Evolutionary conservation across 2,329 filamentous ascomycete species (phyloP).

Genomic region (Exophiala sideris): DNA sequence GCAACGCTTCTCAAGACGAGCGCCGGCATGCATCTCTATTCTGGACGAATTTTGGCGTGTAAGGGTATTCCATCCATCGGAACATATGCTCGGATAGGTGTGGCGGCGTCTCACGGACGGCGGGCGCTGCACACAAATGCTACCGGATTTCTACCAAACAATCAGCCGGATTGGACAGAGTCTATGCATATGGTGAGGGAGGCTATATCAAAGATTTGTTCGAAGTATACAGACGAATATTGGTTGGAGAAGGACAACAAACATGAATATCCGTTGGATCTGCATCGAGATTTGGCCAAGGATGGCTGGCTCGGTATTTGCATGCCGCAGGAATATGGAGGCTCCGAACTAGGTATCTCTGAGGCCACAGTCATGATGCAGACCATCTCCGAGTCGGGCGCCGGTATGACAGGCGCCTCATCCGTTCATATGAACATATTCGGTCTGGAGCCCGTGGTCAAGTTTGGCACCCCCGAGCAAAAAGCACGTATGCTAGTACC

Average conservation of each 20-base stretch:
- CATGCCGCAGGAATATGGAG: conserved; percentile 42
- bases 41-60: too few relatives aligned
- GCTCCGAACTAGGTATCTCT: conserved; percentile 41
- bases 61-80: too few relatives aligned
- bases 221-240: conserved; percentile 42
- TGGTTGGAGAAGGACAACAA: conserved; percentile 40
- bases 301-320: conserved; percentile 47
- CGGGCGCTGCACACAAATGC: conserved; percentile 12
- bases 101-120: too few relatives aligned
- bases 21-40: too few relatives aligned
- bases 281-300: conserved; percentile 39
- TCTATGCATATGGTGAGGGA: conserved; percentile 43
- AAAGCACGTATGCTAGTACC: conserved; percentile 40
- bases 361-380: conserved; percentile 50
- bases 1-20: too few relatives aligned
- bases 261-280: conserved; percentile 40
- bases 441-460: conserved; percentile 44
- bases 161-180: conserved; percentile 38
- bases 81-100: too few relatives aligned
- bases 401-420: conserved; percentile 41
- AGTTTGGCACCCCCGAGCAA: conserved; percentile 44
- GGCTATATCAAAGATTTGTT: conserved; percentile 44
- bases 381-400: conserved; percentile 45
- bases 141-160: conserved; percentile 29
- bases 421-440: conserved; percentile 51